Conservation (phyloP, 2,329 filamentous ascomycete genomes). For the Curvularia hawaiiensis region DNA sequence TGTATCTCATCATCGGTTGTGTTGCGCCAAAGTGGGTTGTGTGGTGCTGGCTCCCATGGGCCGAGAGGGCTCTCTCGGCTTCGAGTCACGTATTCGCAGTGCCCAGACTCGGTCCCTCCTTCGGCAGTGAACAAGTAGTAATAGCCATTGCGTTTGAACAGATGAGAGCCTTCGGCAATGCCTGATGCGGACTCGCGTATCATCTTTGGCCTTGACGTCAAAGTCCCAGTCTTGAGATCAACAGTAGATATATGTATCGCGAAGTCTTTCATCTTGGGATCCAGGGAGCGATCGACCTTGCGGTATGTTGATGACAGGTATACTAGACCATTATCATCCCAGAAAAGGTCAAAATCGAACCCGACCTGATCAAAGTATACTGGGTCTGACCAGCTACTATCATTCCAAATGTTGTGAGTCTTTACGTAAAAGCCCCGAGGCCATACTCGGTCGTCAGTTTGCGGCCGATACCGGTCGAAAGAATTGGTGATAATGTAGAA, state of each 20-base stretch:
- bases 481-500: conserved; percentile 34
- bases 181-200: conserved; percentile 33
- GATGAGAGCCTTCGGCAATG: conserved; percentile 44
- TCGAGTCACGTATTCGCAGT: conserved; percentile 58
- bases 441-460: conserved; percentile 46
- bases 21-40: conserved; percentile 47
- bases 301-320: conserved; percentile 46
- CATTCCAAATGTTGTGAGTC: conserved; percentile 25
- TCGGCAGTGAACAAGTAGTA: conserved; percentile 40
- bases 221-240: conserved; percentile 38
- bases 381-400: conserved; percentile 29
- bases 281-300: conserved; percentile 21
- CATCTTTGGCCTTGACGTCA: conserved; percentile 22
- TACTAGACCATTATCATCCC: conserved; percentile 59
- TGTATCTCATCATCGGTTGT: conserved; percentile 42
- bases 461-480: conserved; percentile 30
- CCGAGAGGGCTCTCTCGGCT: conserved; percentile 50
- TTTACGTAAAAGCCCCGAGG: conserved; percentile 56
- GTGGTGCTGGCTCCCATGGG: conserved; percentile 42
- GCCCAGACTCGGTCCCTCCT: conserved; percentile 45
- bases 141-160: conserved; percentile 31
- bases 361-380: conserved; percentile 32
- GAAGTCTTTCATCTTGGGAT: conserved; percentile 29
- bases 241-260: conserved; percentile 40
- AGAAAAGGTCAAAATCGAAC: conserved; percentile 50